phyloP scores from a whole-genome alignment of 192 early-diverging fungal species.

The Backusella macrospora region DNA sequence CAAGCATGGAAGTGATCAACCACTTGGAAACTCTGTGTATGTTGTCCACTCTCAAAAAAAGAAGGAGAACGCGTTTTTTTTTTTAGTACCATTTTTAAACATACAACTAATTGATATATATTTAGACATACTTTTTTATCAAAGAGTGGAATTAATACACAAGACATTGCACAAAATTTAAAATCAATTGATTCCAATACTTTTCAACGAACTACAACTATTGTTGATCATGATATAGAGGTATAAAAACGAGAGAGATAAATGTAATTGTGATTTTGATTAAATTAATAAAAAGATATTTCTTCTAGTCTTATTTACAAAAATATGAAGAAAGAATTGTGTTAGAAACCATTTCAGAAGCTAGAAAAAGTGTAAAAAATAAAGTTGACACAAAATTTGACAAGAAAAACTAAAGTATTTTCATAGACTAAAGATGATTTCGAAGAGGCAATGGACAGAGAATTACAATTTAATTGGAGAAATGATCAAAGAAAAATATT shows the following conservation, averaged over 20 bases:
- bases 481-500: slow-evolving; percentile 9
- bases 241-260: neutral
- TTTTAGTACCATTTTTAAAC: neutral
- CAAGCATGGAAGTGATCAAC: neutral
- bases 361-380: slow-evolving; percentile 3
- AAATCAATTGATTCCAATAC: neutral
- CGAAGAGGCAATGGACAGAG: neutral
- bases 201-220: neutral
- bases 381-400: neutral
- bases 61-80: neutral
- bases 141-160: slow-evolving; percentile 15
- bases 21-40: slow-evolving; percentile 4
- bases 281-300: neutral
- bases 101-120: neutral
- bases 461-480: slow-evolving; percentile 17
- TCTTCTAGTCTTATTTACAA: neutral
- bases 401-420: neutral
- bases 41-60: neutral
- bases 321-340: slow-evolving; percentile 9
- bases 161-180: neutral
- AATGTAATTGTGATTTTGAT: neutral
- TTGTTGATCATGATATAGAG: slow-evolving; percentile 17
- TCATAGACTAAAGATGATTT: slow-evolving; percentile 6
- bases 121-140: slow-evolving; percentile 23
- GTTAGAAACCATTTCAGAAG: neutral